A percentile compares a stretch with the other conserved stretches of the same genome.
These are phyloP conservation scores for Malassezia caprae DNA, from an alignment of 1,284 basidiomycete genomes.

Conservation along the genomic window DNA sequence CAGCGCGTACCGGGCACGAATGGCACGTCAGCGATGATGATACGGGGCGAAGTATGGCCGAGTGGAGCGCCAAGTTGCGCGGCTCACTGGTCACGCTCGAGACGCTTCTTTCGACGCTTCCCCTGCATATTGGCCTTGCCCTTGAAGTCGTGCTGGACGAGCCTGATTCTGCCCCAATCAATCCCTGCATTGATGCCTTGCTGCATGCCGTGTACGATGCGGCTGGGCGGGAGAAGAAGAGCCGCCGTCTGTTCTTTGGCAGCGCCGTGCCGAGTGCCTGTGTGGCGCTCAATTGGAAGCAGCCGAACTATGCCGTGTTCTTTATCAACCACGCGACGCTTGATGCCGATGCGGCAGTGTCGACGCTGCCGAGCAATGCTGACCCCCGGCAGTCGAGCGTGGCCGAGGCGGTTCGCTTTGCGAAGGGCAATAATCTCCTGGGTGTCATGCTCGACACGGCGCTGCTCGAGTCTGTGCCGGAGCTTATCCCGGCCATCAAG, in stretches of 20 bases:
- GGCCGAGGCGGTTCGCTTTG: constrained; percentile 83
- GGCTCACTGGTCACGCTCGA: constrained; percentile 29
- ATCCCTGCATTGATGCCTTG: constrained; percentile 43
- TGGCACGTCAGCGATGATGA: constrained; percentile 18
- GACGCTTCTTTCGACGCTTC: constrained; percentile 24
- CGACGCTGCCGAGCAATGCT: constrained; percentile 50
- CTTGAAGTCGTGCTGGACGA: constrained; percentile 30
- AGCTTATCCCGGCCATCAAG: constrained; percentile 40
- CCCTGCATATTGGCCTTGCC: constrained; percentile 29
- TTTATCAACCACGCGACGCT: constrained; percentile 64
- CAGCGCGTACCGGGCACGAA: constrained; percentile 43
- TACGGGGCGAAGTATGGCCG: constrained; percentile 18
- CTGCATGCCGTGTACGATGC: constrained; percentile 45
- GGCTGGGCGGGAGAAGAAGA: constrained; percentile 30
- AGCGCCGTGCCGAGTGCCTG: constrained; percentile 42
- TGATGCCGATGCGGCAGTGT: constrained; percentile 20
- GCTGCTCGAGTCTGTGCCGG: constrained; percentile 53
- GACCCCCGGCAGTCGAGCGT: constrained; percentile 61
- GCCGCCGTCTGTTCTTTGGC: constrained; percentile 41
- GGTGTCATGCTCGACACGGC: constrained; percentile 85
- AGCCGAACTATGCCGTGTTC: constrained; percentile 95
- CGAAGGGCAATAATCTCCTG: constrained; percentile 81
- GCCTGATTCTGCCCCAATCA: constrained; percentile 38
- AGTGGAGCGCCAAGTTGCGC: constrained; percentile 30
- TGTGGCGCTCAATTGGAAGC: constrained; percentile 91